Evolutionary conservation across 139 green algal genomes (phyloP).

Genomic region (Closterium sp.): DNA sequence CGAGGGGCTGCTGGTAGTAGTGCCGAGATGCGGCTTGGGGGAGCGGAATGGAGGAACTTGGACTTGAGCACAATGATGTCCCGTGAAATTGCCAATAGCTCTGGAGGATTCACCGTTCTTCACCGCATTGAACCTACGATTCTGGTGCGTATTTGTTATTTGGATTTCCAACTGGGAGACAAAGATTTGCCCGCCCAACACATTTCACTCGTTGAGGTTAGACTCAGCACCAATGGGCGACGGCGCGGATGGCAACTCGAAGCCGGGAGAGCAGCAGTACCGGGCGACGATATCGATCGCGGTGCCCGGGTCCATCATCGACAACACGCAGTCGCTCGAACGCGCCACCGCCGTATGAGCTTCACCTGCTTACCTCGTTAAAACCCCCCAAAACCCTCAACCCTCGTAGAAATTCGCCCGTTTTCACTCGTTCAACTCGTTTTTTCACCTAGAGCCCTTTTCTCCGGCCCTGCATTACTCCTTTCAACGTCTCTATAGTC

Average conservation of each 20-base stretch:
- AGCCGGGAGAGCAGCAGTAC: background rate
- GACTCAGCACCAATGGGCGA: background rate
- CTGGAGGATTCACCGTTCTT: background rate
- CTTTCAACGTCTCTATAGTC: background rate
- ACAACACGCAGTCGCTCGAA: conserved; percentile 57
- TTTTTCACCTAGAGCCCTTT: too few species aligned
- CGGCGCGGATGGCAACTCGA: too few species aligned
- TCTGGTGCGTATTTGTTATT: background rate
- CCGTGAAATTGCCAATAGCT: background rate
- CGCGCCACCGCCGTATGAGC: conserved; percentile 49
- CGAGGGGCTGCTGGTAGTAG: too few species aligned
- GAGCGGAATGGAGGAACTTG: too few species aligned
- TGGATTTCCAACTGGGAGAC: too few species aligned
- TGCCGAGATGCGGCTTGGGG: too few species aligned
- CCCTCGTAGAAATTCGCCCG: background rate
- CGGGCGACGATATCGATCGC: conserved; percentile 53
- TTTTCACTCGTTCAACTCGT: too few species aligned
- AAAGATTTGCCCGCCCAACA: too few species aligned
- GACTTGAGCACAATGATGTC: too few species aligned
- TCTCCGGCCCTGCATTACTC: too few species aligned
- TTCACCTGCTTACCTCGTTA: background rate
- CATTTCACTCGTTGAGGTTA: too few species aligned
- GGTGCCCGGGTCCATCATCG: conserved; percentile 54
- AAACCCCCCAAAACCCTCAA: background rate
- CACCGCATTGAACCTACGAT: background rate